Conservation (phyloP, 768 basidiomycete genomes). For the Boletus rex-veris region DNA sequence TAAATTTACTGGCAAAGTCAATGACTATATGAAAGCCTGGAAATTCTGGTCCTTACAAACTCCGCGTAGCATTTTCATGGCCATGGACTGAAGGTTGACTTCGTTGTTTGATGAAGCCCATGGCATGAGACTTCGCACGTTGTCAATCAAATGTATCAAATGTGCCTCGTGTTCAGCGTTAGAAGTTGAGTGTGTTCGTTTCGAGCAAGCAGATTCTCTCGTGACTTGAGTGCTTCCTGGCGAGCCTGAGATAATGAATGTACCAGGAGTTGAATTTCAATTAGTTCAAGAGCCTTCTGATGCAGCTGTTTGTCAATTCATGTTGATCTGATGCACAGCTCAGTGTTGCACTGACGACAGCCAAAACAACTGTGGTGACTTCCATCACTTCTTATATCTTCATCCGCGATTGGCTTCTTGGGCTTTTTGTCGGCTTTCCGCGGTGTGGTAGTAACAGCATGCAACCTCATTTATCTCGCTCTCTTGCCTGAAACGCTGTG, state of each 20-base stretch:
- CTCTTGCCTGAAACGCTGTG: conserved; percentile 9
- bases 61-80: conserved; percentile 12
- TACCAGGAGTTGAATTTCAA: background rate
- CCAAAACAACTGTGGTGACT: background rate
- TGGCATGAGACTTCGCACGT: conserved; percentile 4
- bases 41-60: conserved; percentile 17
- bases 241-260: conserved; percentile 1
- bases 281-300: background rate
- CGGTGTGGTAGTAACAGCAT: conserved; percentile 12
- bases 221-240: background rate
- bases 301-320: background rate
- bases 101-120: conserved; percentile 10
- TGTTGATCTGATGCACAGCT: conserved; percentile 8
- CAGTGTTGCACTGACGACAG: conserved; percentile 9
- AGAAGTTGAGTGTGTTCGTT: conserved; percentile 1
- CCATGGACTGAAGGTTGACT: conserved; percentile 8
- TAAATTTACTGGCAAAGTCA: conserved; percentile 3
- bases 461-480: background rate
- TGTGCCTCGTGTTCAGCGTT: conserved; percentile 17
- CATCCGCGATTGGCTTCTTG: conserved; percentile 12
- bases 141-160: conserved; percentile 1
- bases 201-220: conserved; percentile 3
- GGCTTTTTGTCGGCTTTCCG: conserved; percentile 23
- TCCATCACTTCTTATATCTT: conserved; percentile 11
- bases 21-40: conserved; percentile 9